phyloP scores from a whole-genome alignment of 2,329 filamentous ascomycete genomes.

The Arthrobotrys iridis region DNA sequence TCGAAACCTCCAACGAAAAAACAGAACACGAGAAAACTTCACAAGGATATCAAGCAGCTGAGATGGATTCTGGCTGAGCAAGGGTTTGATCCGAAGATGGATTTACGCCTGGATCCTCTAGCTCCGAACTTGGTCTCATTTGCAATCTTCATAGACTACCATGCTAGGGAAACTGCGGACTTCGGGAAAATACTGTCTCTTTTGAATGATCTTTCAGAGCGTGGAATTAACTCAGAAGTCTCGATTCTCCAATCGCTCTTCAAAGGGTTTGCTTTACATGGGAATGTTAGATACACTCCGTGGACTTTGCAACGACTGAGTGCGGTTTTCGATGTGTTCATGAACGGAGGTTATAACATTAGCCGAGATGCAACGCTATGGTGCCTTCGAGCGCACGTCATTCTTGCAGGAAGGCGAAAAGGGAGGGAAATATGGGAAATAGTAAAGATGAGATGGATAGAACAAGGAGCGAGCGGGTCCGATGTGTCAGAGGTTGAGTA shows the following conservation, averaged over 20 bases:
- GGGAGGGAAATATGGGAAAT: slow-evolving; percentile 41
- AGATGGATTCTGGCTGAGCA: slow-evolving; percentile 56
- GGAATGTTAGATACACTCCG: slow-evolving; percentile 70
- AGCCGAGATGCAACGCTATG: slow-evolving; percentile 45
- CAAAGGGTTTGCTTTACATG: slow-evolving; percentile 80
- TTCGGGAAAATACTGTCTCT: slow-evolving; percentile 75
- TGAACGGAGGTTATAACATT: slow-evolving; percentile 61
- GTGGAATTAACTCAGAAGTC: slow-evolving; percentile 75
- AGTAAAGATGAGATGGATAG: slow-evolving; percentile 42
- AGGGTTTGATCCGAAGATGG: slow-evolving; percentile 47
- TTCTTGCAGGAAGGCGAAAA: slow-evolving; percentile 59
- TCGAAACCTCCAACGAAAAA: neutral
- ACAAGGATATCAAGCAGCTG: slow-evolving; percentile 54
- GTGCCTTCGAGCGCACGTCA: slow-evolving; percentile 55
- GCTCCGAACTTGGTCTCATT: slow-evolving; percentile 48
- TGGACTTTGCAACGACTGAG: slow-evolving; percentile 80
- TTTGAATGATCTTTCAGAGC: slow-evolving; percentile 80
- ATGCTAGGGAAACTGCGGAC: slow-evolving; percentile 74
- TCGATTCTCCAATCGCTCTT: slow-evolving; percentile 83
- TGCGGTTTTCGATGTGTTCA: slow-evolving; percentile 73
- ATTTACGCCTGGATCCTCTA: slow-evolving; percentile 35
- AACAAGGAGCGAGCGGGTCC: slow-evolving; percentile 36
- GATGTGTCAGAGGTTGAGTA: slow-evolving; percentile 38
- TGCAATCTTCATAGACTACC: slow-evolving; percentile 79
- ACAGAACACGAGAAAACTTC: slow-evolving; percentile 5